A percentile compares a stretch with the other conserved stretches of the same genome.
Conservation (phyloP, 208 protist species). For the Naegleria lovaniensis region DNA sequence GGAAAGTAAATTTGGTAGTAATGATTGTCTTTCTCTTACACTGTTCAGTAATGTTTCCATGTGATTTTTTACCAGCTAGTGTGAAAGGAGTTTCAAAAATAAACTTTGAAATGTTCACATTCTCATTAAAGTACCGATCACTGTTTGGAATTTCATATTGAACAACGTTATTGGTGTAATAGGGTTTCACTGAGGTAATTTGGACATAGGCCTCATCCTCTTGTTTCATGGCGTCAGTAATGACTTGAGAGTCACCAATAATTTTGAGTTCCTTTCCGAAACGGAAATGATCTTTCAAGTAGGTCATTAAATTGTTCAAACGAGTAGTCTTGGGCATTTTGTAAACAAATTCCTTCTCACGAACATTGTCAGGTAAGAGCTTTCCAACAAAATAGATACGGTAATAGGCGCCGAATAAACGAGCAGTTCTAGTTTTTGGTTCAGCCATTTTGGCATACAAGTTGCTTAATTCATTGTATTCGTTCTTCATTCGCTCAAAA, state of each 20-base stretch:
- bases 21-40: constrained; percentile 55
- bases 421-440: constrained; percentile 11
- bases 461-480: constrained; percentile 41
- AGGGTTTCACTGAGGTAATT: constrained; percentile 45
- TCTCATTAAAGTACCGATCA: constrained; percentile 38
- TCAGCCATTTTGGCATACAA: constrained; percentile 46
- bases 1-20: constrained; percentile 42
- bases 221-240: not conserved
- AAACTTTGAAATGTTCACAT: constrained; percentile 35
- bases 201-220: constrained; percentile 37
- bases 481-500: constrained; percentile 36
- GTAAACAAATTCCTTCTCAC: constrained; percentile 52
- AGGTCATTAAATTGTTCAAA: constrained; percentile 41
- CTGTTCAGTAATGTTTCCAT: constrained; percentile 49
- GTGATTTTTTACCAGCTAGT: constrained; percentile 40
- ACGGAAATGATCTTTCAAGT: constrained; percentile 36
- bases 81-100: constrained; percentile 57
- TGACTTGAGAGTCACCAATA: constrained; percentile 29
- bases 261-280: constrained; percentile 28
- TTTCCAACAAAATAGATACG: constrained; percentile 51
- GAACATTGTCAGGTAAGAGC: constrained; percentile 36
- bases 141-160: not conserved
- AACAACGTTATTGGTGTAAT: not conserved
- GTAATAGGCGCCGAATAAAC: constrained; percentile 50
- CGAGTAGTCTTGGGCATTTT: constrained; percentile 52